These are phyloP conservation scores for Solanum rostratum DNA, from an alignment of 257 asterid species.

Conservation along the genomic window DNA sequence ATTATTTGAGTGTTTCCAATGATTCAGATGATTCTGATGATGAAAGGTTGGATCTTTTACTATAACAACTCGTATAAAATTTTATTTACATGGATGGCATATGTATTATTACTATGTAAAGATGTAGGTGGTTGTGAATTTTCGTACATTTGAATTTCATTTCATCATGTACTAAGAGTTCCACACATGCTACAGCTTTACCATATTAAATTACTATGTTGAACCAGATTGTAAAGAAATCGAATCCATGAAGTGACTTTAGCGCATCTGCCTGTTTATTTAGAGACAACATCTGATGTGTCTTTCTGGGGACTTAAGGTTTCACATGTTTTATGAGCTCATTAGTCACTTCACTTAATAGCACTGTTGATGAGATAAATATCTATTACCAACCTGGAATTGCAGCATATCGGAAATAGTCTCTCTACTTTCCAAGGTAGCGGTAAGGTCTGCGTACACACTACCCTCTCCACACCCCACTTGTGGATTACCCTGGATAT, in stretches of 20 bases:
- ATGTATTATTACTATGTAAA: neutral
- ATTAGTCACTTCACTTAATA: neutral
- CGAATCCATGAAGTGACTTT: neutral
- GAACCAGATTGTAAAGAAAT: neutral
- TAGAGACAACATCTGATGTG: neutral
- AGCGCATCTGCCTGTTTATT: neutral
- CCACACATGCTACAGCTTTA: neutral
- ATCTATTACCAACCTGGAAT: neutral
- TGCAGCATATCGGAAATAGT: neutral
- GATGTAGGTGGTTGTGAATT: neutral
- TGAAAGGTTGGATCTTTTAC: neutral
- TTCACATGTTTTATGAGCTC: neutral
- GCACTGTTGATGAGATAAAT: neutral
- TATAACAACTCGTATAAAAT: neutral
- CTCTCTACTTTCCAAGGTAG: neutral
- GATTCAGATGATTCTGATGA: conserved; percentile 5
- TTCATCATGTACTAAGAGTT: neutral
- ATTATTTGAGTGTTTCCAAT: neutral
- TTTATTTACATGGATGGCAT: neutral
- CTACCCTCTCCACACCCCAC: neutral
- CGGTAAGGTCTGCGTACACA: neutral
- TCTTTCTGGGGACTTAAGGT: neutral
- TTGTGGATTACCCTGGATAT: neutral
- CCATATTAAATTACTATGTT: neutral
- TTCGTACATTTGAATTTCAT: neutral